Percentiles rank a stretch among this genome's conserved stretches.
Conservation (phyloP, 2,329 filamentous ascomycete genomes). For the Colletotrichum spinosum region DNA sequence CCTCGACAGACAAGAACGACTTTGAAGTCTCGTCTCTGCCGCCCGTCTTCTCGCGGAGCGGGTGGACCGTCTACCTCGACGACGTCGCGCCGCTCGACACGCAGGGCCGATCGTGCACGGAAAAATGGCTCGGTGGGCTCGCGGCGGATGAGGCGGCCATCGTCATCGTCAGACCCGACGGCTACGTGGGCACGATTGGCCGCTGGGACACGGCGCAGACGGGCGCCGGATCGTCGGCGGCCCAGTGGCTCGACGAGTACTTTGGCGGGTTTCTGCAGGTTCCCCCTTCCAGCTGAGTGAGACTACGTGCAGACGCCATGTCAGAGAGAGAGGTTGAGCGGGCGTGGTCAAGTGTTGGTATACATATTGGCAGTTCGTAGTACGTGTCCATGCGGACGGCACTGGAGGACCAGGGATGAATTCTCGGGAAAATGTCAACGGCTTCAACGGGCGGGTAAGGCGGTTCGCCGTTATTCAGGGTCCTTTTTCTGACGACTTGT, state of each 20-base stretch:
- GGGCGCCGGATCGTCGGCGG: slow-evolving; percentile 13
- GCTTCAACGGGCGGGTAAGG: too few relatives aligned
- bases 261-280: slow-evolving; percentile 32
- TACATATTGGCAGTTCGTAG: too few relatives aligned
- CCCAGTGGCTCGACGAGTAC: slow-evolving; percentile 27
- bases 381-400: too few relatives aligned
- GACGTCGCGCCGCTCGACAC: slow-evolving; percentile 68
- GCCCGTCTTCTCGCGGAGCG: slow-evolving; percentile 69
- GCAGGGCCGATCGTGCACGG: slow-evolving; percentile 63
- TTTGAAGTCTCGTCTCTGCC: slow-evolving; percentile 77
- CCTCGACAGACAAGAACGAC: slow-evolving; percentile 69
- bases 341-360: too few relatives aligned
- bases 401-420: too few relatives aligned
- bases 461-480: too few relatives aligned
- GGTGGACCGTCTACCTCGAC: slow-evolving; percentile 80
- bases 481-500: too few relatives aligned
- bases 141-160: slow-evolving; percentile 35
- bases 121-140: slow-evolving; percentile 41
- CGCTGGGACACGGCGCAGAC: slow-evolving; percentile 13
- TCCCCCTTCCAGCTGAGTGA: background rate
- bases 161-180: slow-evolving; percentile 40
- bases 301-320: too few relatives aligned
- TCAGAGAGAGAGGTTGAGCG: too few relatives aligned
- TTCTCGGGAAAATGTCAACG: too few relatives aligned
- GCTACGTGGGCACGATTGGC: slow-evolving; percentile 40